These are phyloP conservation scores for Lactarius akahatsu DNA, from an alignment of 768 basidiomycete species.

Conservation along the genomic window DNA sequence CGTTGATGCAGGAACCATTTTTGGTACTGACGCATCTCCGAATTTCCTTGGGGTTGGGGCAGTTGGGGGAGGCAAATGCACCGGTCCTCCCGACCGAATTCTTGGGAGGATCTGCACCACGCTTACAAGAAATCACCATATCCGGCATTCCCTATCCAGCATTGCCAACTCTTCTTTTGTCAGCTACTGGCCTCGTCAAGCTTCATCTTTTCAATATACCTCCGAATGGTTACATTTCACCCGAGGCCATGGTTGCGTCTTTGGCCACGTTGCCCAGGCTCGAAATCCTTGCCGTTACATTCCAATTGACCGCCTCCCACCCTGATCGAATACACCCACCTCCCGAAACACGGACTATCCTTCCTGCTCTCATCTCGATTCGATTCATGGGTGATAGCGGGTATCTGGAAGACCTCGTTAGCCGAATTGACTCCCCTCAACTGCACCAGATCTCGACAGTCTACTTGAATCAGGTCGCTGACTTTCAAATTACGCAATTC, in stretches of 20 bases:
- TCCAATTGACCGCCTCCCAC: background rate
- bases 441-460: background rate
- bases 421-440: background rate
- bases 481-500: conserved; percentile 38
- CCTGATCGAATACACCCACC: background rate
- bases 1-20: no score
- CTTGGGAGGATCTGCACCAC: conserved; percentile 66
- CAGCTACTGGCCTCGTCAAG: no score
- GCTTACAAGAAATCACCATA: conserved; percentile 51
- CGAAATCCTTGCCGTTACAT: background rate
- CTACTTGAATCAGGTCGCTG: background rate
- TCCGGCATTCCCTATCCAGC: conserved; percentile 32
- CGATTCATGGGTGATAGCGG: background rate
- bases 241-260: background rate
- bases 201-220: no score
- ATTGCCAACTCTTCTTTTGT: no score
- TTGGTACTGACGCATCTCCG: conserved; percentile 37
- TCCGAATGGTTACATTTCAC: no score
- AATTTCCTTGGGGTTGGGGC: conserved; percentile 33
- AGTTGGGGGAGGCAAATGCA: background rate
- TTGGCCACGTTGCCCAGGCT: background rate
- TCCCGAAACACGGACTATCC: background rate
- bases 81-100: no score
- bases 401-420: background rate
- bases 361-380: background rate